Conservation (phyloP, 371 early-diverging fungal genomes). For the Apophysomyces variabilis region DNA sequence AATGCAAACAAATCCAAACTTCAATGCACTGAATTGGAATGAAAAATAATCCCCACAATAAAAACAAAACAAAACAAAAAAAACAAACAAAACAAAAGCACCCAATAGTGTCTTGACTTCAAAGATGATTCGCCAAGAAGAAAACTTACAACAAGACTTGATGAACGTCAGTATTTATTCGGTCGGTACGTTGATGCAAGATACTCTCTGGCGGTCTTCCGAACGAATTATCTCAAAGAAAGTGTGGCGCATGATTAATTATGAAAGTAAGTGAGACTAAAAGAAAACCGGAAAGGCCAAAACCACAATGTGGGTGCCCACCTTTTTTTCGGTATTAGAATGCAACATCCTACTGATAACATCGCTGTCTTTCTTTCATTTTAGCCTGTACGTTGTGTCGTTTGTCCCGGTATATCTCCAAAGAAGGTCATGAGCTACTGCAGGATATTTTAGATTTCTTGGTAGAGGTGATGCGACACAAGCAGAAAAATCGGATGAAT, state of each 20-base stretch:
- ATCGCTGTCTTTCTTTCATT: background rate
- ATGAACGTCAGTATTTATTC: conserved; percentile 18
- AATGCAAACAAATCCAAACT: background rate
- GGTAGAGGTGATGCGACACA: conserved; percentile 23
- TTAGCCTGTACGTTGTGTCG: conserved; percentile 12
- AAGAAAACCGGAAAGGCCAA: background rate
- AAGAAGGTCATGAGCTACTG: conserved; percentile 10
- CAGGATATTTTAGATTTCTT: conserved; percentile 23
- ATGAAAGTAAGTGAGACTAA: conserved; percentile 17
- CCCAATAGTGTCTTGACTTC: conserved; percentile 16
- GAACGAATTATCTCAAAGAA: conserved; percentile 20
- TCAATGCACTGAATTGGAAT: too few species aligned
- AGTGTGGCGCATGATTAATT: conserved; percentile 23
- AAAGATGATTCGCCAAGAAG: conserved; percentile 17
- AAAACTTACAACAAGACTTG: conserved; percentile 14
- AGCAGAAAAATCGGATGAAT: conserved; percentile 18
- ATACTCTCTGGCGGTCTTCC: conserved; percentile 19
- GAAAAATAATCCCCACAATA: too few species aligned
- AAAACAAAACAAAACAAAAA: background rate
- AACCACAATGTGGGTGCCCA: background rate
- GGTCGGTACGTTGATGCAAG: conserved; percentile 23
- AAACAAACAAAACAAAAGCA: conserved; percentile 9
- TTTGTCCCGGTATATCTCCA: conserved; percentile 16
- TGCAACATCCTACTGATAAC: too few species aligned
- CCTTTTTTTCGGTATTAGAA: background rate